Evolutionary conservation across 148 eudicot species (phyloP).

Genomic region (Silene conica): DNA sequence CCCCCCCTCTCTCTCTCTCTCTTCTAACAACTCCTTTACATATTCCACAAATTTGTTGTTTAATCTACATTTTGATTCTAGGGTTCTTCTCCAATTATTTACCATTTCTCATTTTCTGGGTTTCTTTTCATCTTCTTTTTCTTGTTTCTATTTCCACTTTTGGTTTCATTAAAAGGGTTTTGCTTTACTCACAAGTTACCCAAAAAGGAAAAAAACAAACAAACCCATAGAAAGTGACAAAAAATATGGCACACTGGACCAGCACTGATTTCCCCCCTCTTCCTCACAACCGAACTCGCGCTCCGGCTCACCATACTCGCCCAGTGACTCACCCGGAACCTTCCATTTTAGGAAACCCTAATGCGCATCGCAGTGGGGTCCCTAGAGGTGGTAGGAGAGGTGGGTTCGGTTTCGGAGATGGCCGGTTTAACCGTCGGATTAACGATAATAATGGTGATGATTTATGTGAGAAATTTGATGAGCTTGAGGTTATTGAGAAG

Average conservation of each 20-base stretch:
- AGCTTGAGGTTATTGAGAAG: constrained; percentile 27
- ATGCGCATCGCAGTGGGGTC: background rate
- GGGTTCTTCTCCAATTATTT: no score
- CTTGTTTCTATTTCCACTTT: background rate
- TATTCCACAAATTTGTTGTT: no score
- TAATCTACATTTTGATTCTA: no score
- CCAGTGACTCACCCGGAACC: background rate
- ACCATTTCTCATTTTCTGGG: constrained; percentile 12
- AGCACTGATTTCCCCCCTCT: constrained; percentile 29
- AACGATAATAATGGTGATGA: background rate
- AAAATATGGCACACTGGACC: constrained; percentile 20
- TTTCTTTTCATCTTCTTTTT: constrained; percentile 19
- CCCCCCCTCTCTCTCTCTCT: no score
- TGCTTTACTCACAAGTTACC: constrained; percentile 32
- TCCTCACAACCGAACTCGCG: constrained; percentile 2
- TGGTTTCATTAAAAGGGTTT: background rate
- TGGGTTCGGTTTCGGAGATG: constrained; percentile 3
- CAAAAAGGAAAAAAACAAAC: constrained; percentile 12
- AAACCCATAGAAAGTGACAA: no score
- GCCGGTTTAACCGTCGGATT: background rate
- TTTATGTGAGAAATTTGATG: constrained; percentile 31
- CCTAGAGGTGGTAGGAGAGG: background rate
- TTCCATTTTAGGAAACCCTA: constrained; percentile 9
- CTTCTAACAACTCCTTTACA: no score
- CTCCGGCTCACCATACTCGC: constrained; percentile 11